phyloP scores from a whole-genome alignment of 1,139 yeast species.

The Hyphopichia burtonii region DNA sequence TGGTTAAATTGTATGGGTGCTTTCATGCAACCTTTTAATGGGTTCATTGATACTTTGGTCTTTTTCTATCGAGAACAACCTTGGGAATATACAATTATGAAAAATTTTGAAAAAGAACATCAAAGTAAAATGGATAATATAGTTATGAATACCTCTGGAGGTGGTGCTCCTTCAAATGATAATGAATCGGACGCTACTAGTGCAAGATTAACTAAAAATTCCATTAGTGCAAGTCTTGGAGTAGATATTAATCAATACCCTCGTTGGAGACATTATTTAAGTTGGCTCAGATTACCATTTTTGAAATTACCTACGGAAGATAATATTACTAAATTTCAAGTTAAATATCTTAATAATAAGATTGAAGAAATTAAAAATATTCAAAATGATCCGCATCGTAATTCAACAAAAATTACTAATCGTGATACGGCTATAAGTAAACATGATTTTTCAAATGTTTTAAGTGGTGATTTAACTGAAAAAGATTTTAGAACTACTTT shows the following conservation, averaged over 20 bases:
- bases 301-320: slow-evolving; percentile 42
- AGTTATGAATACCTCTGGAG: slow-evolving; percentile 6
- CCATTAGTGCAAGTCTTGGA: slow-evolving; percentile 26
- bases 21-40: slow-evolving; percentile 77
- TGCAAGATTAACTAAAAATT: slow-evolving; percentile 23
- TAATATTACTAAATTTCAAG: slow-evolving; percentile 27
- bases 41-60: slow-evolving; percentile 73
- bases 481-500: slow-evolving; percentile 30
- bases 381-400: slow-evolving; percentile 4
- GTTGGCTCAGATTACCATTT: slow-evolving; percentile 39
- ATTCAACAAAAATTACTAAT: not conserved
- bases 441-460: slow-evolving; percentile 42
- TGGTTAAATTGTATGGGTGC: slow-evolving; percentile 72
- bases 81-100: slow-evolving; percentile 55
- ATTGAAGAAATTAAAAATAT: slow-evolving; percentile 6
- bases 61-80: slow-evolving; percentile 79
- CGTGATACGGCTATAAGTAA: slow-evolving; percentile 11
- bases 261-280: slow-evolving; percentile 36
- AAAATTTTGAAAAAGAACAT: slow-evolving; percentile 39
- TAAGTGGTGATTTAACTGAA: slow-evolving; percentile 29
- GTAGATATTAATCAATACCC: slow-evolving; percentile 25
- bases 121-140: slow-evolving; percentile 25
- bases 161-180: slow-evolving; percentile 7
- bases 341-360: slow-evolving; percentile 19
- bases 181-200: slow-evolving; percentile 26